Evolutionary conservation across 2,329 filamentous ascomycete genomes (phyloP), one percentile per base, ranked within the genome.

Genomic region (Ascocoryne sarcoides): DNA sequence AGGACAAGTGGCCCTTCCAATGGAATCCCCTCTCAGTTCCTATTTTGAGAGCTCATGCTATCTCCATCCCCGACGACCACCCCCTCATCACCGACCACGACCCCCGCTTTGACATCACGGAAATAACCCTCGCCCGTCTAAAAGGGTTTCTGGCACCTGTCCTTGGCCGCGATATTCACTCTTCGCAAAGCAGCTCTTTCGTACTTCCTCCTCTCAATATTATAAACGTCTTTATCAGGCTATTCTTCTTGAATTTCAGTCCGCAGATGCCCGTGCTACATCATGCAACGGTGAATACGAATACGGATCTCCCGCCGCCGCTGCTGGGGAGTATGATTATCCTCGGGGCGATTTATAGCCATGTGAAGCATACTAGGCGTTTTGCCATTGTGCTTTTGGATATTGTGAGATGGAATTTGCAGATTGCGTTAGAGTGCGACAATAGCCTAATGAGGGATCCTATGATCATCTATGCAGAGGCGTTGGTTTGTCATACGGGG

Each of bases 241-340:
- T 55, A 8, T 55, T 52, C 42, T 55, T 55, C 36, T 34, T 52
- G 30, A 39, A 47, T 20, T 54, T 52, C 29, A 52, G 49, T 12
- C 43, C 40, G n/a, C 52, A 55, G 32, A 51, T 50, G 40, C 52
- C 52, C 5, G 50, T 54, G 2, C 39, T 55, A 5, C 52, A 55
- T 36, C 48, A 51, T 37, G 29, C 49, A 9, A 55, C 52, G 3
- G 42, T 55, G 9, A 46, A 51, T 30, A 46, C 42, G 8, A 49
- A 55, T 21, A 31, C 39, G 5, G 49, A 51, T 35, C 37, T 55
- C 2, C 50, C 52, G 10, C 39, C 51, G 10, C 45, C 52, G n/a
- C 34, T 55, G 10, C 35, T 55, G 19, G 43, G 46, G 16, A 40
- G 46, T 9, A 55, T 55, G 30, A 41, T 54, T 14, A 40, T 52